Evolutionary conservation across 1,284 basidiomycete species (phyloP).

Genomic region (Ustilago lituana): DNA sequence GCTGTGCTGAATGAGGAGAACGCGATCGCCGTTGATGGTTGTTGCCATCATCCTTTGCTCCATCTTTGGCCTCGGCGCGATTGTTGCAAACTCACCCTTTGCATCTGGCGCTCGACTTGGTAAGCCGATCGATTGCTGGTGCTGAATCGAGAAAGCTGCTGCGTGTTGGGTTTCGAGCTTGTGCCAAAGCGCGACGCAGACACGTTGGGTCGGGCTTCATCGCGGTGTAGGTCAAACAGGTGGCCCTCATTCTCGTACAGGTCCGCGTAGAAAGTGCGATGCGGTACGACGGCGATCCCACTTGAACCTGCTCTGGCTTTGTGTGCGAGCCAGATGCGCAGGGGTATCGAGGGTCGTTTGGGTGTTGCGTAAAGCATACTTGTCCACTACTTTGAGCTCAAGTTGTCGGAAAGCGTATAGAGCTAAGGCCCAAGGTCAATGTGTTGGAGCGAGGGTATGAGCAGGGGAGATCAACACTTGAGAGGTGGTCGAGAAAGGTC

Average conservation of each 20-base stretch:
- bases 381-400: neutral
- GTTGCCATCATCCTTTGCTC: no score
- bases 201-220: constrained; percentile 21
- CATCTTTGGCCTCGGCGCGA: neutral
- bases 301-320: constrained; percentile 3
- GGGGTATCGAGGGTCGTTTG: constrained; percentile 10
- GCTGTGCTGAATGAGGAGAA: no score
- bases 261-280: constrained; percentile 29
- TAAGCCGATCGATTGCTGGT: constrained; percentile 28
- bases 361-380: constrained; percentile 7
- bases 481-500: no score
- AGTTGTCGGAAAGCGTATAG: neutral
- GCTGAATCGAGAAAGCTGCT: constrained; percentile 24
- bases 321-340: constrained; percentile 2
- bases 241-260: constrained; percentile 47
- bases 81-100: constrained; percentile 22
- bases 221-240: constrained; percentile 32
- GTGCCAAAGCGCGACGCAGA: constrained; percentile 8
- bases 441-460: no score
- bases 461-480: no score
- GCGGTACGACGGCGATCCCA: constrained; percentile 5
- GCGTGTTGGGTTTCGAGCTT: constrained; percentile 4
- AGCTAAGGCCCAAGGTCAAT: no score
- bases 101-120: constrained; percentile 35
- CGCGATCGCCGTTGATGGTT: no score